phyloP scores from a whole-genome alignment of 176 grass and related monocot species.

The Carex kokanica region DNA sequence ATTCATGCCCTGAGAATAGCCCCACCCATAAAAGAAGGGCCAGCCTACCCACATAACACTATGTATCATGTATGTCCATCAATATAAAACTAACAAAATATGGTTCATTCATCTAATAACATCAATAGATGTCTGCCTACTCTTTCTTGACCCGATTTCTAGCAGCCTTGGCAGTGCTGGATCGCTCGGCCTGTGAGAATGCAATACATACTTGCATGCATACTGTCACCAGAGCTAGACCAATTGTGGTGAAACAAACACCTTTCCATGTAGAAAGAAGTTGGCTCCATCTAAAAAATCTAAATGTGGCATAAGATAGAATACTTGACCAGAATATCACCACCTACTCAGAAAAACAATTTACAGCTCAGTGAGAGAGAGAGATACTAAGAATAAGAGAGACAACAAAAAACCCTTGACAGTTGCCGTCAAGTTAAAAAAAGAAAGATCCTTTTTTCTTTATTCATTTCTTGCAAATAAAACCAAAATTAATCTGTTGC shows the following conservation, averaged over 20 bases:
- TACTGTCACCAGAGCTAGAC: constrained; percentile 37
- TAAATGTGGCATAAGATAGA: constrained; percentile 48
- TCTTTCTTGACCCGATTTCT: constrained; percentile 45
- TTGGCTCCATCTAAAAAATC: constrained; percentile 56
- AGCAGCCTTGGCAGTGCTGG: constrained; percentile 43
- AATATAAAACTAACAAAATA: constrained; percentile 1
- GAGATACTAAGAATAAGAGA: background rate
- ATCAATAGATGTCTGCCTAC: constrained; percentile 17
- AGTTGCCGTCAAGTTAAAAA: no score
- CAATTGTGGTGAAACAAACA: constrained; percentile 25
- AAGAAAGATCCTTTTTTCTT: background rate
- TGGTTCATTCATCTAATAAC: constrained; percentile 2
- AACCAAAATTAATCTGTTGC: background rate
- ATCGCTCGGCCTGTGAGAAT: constrained; percentile 60
- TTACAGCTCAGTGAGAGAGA: constrained; percentile 25
- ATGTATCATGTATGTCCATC: background rate
- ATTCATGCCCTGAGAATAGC: no score
- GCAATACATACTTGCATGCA: constrained; percentile 59
- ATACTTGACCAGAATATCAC: constrained; percentile 60
- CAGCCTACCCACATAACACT: background rate
- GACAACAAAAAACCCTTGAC: no score
- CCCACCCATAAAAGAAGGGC: background rate
- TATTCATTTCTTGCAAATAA: background rate
- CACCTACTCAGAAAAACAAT: constrained; percentile 33
- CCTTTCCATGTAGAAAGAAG: constrained; percentile 63